Base-by-base conservation (phyloP, 306 rosid genomes). In the Mimosa pudica region DNA sequence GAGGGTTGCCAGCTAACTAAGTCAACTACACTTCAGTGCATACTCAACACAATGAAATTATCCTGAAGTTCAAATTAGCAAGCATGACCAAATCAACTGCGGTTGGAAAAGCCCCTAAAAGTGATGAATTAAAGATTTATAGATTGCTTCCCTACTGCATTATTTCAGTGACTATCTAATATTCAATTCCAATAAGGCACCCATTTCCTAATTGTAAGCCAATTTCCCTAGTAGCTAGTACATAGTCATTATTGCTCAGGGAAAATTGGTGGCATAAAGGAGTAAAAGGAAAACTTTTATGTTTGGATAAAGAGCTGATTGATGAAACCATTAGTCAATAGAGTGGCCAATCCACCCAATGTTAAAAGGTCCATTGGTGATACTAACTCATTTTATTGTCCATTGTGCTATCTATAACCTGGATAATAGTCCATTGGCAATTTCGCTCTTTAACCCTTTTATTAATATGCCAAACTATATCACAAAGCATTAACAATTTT, bases 401-500 rank as follows among this genome's bases (percentile, higher is more conserved):
- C 30, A 24, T 24, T 24, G 30, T 24, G 30, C 30, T 24, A 0
- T 24, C 30, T 24, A 24, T 24, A 24, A 24, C 30, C 30, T 24
- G 30, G 30, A 24, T 1, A 24, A 24, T 24, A 24, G 30, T 24
- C 30, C 30, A 24, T 24, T 24, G 30, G 30, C 30, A 24, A 24
- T 1, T 24, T 24, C 30, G 30, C 30, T 24, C 30, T 24, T 24
- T 24, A 1, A 24, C 30, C 30, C 30, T 24, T 69, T 44, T 10
- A 18, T 44, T 45, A 44, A 44, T 68, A 68, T 3, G 13, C 41
- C 51, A 10, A 68, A n/a, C 73, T 38, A 42, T 8, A 44, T 42
- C 51, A 44, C 52, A 69, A 76, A 51, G 68, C 60, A 14, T 44
- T 54, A 32, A 80, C 16, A 60, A 62, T 32, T 47, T 51, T 35